Evolutionary conservation across 208 protist genomes (phyloP).

Genomic region (Angomonas deanei): DNA sequence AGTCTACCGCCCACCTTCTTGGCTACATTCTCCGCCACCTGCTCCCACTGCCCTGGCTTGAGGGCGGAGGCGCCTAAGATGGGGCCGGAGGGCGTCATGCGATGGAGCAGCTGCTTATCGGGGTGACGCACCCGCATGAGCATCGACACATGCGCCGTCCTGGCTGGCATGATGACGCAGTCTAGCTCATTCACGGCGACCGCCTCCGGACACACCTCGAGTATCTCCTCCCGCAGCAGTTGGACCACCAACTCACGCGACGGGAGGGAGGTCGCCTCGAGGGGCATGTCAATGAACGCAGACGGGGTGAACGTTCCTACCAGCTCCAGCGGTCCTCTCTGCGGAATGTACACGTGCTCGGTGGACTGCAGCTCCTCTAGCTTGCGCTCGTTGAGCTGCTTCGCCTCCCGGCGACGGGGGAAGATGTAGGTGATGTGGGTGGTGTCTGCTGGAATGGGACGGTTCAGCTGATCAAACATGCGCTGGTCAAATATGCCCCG

Average conservation of each 20-base stretch:
- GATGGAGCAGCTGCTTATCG: constrained; percentile 6
- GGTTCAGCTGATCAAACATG: constrained; percentile 42
- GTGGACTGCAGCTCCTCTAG: constrained; percentile 50
- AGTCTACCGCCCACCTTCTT: constrained; percentile 35
- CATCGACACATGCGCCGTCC: constrained; percentile 12
- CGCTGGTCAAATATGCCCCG: constrained; percentile 43
- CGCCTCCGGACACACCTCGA: not conserved
- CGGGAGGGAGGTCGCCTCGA: constrained; percentile 7
- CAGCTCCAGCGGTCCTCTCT: constrained; percentile 71
- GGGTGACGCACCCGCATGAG: constrained; percentile 45
- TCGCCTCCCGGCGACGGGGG: constrained; percentile 62
- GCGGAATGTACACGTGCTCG: constrained; percentile 64
- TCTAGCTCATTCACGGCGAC: constrained; percentile 37
- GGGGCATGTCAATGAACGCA: constrained; percentile 37
- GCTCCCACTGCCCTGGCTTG: constrained; percentile 23
- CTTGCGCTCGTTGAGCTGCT: constrained; percentile 68
- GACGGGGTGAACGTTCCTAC: constrained; percentile 56
- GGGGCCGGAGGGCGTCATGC: not conserved
- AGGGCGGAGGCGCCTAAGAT: constrained; percentile 2
- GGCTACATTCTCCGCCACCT: constrained; percentile 33
- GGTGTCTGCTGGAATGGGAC: constrained; percentile 35
- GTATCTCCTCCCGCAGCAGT: constrained; percentile 33
- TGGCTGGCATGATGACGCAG: constrained; percentile 62
- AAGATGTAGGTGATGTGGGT: constrained; percentile 80
- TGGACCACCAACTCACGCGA: constrained; percentile 27